These are phyloP conservation scores for Juglanconis sp. DNA, from an alignment of 2,329 filamentous ascomycete species.

Conservation along the genomic window DNA sequence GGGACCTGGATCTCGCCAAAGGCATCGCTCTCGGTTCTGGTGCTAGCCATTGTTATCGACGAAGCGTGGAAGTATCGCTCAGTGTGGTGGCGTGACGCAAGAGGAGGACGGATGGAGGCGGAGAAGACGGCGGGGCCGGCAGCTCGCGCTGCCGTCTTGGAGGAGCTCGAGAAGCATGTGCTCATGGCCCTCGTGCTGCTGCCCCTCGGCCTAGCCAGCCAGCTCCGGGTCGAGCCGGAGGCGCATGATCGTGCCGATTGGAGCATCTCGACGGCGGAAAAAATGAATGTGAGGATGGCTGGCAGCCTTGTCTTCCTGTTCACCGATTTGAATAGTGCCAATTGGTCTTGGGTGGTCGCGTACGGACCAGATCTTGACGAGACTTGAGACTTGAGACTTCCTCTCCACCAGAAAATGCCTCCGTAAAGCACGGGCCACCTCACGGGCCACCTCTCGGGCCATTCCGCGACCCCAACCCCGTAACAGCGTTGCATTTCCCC, in stretches of 20 bases:
- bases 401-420: constrained; percentile 11
- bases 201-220: constrained; percentile 17
- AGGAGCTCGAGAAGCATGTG: constrained; percentile 15
- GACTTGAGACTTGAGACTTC: not conserved
- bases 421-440: constrained; percentile 9
- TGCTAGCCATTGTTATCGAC: constrained; percentile 49
- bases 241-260: constrained; percentile 14
- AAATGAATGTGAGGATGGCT: not conserved
- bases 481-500: not conserved
- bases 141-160: not conserved
- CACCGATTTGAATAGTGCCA: not conserved
- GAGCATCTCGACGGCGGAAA: constrained; percentile 8
- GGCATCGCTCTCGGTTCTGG: constrained; percentile 90
- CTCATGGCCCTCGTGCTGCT: constrained; percentile 14
- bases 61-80: constrained; percentile 43
- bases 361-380: not conserved
- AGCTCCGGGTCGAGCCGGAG: constrained; percentile 12
- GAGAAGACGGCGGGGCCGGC: not conserved
- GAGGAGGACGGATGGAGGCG: not conserved
- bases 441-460: not conserved
- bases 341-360: not conserved
- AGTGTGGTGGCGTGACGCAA: constrained; percentile 11
- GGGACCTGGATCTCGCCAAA: constrained; percentile 95
- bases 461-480: constrained; percentile 1
- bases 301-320: not conserved